These are phyloP conservation scores for Saccharomycopsis selenospora DNA, from an alignment of 805 yeast genomes.

Conservation along the genomic window DNA sequence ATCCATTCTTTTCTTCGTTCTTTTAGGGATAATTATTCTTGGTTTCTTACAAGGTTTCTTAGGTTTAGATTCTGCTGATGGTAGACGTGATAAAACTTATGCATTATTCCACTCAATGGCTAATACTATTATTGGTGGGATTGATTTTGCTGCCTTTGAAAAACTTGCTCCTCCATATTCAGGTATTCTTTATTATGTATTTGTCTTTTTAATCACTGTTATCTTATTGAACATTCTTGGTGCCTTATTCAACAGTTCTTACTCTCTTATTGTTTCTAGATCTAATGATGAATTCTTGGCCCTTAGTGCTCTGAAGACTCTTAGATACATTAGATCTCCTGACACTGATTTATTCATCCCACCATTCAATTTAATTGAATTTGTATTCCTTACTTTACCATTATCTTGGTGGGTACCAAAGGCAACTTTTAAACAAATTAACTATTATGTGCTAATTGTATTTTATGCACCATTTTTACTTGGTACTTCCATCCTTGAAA, in stretches of 20 bases:
- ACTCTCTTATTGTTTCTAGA: slow-evolving; percentile 70
- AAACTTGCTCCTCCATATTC: slow-evolving; percentile 83
- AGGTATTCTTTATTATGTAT: slow-evolving; percentile 63
- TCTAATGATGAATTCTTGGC: slow-evolving; percentile 84
- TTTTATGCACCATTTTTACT: slow-evolving; percentile 63
- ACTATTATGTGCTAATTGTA: slow-evolving; percentile 52
- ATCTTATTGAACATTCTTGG: slow-evolving; percentile 75
- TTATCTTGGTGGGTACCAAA: slow-evolving; percentile 34
- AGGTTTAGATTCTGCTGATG: slow-evolving; percentile 84
- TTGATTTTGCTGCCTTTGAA: slow-evolving; percentile 63
- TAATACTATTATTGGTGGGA: slow-evolving; percentile 67
- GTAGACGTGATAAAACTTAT: slow-evolving; percentile 66
- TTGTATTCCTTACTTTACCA: slow-evolving; percentile 37
- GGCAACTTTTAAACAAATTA: slow-evolving; percentile 33
- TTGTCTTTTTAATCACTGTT: slow-evolving; percentile 68
- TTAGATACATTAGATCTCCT: slow-evolving; percentile 82
- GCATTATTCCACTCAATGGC: slow-evolving; percentile 57
- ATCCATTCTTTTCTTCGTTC: slow-evolving; percentile 71
- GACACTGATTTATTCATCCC: slow-evolving; percentile 81
- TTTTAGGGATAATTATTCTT: slow-evolving; percentile 58
- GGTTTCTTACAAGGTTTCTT: slow-evolving; percentile 85
- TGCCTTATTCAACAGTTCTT: slow-evolving; percentile 82
- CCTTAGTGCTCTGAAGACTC: slow-evolving; percentile 73
- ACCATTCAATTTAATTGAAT: slow-evolving; percentile 72
- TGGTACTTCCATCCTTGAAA: slow-evolving; percentile 57